phyloP scores from a whole-genome alignment of 1,284 basidiomycete genomes.

The Thecaphora thlaspeos region DNA sequence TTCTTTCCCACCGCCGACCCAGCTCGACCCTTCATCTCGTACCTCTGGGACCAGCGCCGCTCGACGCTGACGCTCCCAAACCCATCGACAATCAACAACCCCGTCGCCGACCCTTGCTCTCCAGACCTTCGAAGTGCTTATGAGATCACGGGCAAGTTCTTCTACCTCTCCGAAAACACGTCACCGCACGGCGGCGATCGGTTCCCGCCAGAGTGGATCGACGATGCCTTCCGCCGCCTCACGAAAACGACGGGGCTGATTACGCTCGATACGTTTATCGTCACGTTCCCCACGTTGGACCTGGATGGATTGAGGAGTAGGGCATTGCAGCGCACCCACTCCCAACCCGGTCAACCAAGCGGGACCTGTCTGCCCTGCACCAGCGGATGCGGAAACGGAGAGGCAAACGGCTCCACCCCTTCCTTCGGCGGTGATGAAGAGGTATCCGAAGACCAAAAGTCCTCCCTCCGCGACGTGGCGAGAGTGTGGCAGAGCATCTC shows the following conservation, averaged over 20 bases:
- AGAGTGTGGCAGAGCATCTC: conserved; percentile 28
- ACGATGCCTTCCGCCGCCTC: conserved; percentile 42
- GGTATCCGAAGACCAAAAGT: background rate
- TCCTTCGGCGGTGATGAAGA: background rate
- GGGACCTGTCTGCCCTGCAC: background rate
- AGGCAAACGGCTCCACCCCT: too few relatives aligned
- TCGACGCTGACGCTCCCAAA: conserved; percentile 36
- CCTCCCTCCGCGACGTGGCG: background rate
- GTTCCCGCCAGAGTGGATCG: conserved; percentile 12
- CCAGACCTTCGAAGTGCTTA: conserved; percentile 34
- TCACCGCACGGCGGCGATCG: background rate
- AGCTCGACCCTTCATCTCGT: conserved; percentile 43
- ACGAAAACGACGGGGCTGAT: conserved; percentile 41
- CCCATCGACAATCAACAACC: conserved; percentile 39
- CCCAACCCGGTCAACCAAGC: background rate
- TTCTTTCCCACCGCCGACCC: conserved; percentile 32
- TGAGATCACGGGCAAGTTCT: conserved; percentile 53
- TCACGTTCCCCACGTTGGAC: conserved; percentile 33
- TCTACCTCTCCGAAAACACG: conserved; percentile 29
- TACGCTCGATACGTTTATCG: conserved; percentile 42
- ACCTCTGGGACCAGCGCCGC: conserved; percentile 19
- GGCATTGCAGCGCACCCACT: background rate
- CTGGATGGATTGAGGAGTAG: conserved; percentile 8
- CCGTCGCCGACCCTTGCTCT: conserved; percentile 40
- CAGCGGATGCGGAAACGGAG: background rate